phyloP scores from a whole-genome alignment of 2,329 filamentous ascomycete species.

The Sclerotinia trifoliorum region DNA sequence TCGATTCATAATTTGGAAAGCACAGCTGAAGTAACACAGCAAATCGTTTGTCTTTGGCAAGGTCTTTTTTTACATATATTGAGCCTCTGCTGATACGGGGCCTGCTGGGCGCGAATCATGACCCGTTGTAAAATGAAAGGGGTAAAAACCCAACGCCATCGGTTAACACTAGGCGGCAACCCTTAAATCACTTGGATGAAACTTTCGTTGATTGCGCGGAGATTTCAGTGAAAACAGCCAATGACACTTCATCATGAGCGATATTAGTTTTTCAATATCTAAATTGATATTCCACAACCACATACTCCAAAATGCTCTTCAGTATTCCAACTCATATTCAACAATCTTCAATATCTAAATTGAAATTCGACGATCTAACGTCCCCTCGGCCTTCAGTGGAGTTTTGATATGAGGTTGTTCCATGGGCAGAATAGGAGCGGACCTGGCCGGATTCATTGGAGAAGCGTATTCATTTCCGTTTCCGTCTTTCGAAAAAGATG shows the following conservation, averaged over 20 bases:
- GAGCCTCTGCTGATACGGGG: background rate
- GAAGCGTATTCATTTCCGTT: background rate
- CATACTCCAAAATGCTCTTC: background rate
- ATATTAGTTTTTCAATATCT: background rate
- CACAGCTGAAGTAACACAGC: conserved; percentile 9
- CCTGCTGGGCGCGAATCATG: conserved; percentile 1
- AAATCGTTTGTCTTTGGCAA: background rate
- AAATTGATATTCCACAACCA: background rate
- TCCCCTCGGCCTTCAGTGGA: background rate
- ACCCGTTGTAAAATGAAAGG: conserved; percentile 8
- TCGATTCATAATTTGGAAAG: conserved; percentile 5
- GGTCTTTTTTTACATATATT: background rate
- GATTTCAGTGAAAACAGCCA: background rate
- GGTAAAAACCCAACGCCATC: background rate
- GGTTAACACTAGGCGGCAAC: background rate
- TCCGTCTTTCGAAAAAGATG: background rate
- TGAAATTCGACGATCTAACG: background rate
- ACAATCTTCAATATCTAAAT: background rate
- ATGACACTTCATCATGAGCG: background rate
- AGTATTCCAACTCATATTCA: background rate
- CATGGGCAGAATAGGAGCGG: background rate
- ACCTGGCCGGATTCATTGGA: background rate
- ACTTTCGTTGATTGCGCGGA: background rate
- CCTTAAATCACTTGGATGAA: background rate
- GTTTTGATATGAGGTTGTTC: too few species aligned